Evolutionary conservation across 306 rosid genomes (phyloP).

Genomic region (Hylodesmum podocarpum): DNA sequence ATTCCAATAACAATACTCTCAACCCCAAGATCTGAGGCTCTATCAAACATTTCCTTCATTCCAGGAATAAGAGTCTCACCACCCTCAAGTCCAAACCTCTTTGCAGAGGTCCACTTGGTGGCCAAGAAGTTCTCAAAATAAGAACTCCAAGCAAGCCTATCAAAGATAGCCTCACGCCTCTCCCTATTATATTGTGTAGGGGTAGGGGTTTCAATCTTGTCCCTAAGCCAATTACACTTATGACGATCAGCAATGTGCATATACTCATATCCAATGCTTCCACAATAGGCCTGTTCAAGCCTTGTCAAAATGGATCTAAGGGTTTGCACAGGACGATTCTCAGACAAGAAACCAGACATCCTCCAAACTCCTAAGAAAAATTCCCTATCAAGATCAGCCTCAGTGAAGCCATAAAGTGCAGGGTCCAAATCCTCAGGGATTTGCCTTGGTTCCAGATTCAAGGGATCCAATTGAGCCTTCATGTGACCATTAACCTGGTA

Average conservation of each 20-base stretch:
- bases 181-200: slow-evolving; percentile 63
- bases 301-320: slow-evolving; percentile 87
- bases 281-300: slow-evolving; percentile 97
- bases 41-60: slow-evolving; percentile 95
- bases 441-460: slow-evolving; percentile 64
- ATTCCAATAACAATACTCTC: slow-evolving; percentile 98
- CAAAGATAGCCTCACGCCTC: slow-evolving; percentile 87
- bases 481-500: slow-evolving; percentile 95
- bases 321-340: slow-evolving; percentile 93
- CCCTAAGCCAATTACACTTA: slow-evolving; percentile 89
- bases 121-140: slow-evolving; percentile 92
- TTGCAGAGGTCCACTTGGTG: slow-evolving; percentile 91
- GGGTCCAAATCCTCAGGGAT: slow-evolving; percentile 82
- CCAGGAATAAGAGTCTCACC: slow-evolving; percentile 91
- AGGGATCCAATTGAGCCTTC: slow-evolving; percentile 89
- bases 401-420: slow-evolving; percentile 84
- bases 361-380: slow-evolving; percentile 97
- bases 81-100: slow-evolving; percentile 97
- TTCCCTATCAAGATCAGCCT: slow-evolving; percentile 96
- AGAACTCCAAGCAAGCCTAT: slow-evolving; percentile 92
- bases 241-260: slow-evolving; percentile 91
- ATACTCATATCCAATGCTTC: slow-evolving; percentile 90
- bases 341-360: slow-evolving; percentile 95
- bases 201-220: slow-evolving; percentile 86
- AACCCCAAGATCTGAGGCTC: slow-evolving; percentile 91